These are phyloP conservation scores for Logfia minima DNA, from an alignment of 129 eudicot species.

Conservation along the genomic window DNA sequence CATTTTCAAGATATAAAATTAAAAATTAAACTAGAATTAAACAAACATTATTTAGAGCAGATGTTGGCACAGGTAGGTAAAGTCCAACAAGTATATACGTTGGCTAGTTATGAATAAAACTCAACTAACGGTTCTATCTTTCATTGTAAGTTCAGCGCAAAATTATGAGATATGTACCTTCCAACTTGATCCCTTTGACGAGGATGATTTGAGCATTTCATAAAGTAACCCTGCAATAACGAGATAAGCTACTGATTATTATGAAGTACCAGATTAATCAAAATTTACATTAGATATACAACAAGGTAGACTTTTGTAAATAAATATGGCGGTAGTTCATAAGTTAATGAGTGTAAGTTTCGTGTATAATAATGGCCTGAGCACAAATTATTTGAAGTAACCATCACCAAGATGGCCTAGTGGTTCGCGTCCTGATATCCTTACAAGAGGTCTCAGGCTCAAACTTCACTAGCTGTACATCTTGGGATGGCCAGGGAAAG, in stretches of 20 bases:
- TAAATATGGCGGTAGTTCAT: neutral
- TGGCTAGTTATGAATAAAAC: neutral
- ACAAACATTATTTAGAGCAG: slow-evolving; percentile 5
- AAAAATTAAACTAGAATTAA: slow-evolving; percentile 3
- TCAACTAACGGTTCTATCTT: slow-evolving; percentile 8
- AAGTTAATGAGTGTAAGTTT: neutral
- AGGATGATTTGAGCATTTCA: slow-evolving; percentile 81
- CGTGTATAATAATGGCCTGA: neutral
- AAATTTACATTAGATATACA: slow-evolving; percentile 14
- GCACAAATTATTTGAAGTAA: neutral
- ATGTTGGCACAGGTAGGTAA: neutral
- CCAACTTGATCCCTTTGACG: slow-evolving; percentile 70
- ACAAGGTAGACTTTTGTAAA: slow-evolving; percentile 1
- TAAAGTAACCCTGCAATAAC: slow-evolving; percentile 62
- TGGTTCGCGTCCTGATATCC: too few relatives aligned
- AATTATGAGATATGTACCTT: slow-evolving; percentile 53
- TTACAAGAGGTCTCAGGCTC: too few relatives aligned
- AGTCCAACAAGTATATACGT: neutral
- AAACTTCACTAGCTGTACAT: too few relatives aligned
- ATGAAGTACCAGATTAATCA: slow-evolving; percentile 4
- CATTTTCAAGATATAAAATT: slow-evolving; percentile 1
- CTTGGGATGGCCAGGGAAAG: too few relatives aligned
- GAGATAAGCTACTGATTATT: neutral
- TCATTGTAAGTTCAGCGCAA: slow-evolving; percentile 3
- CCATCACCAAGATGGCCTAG: too few relatives aligned